A percentile compares a stretch with the other conserved stretches of the same genome.
Conservation (phyloP, 441 rosid species). For the Isatis lusitanica region DNA sequence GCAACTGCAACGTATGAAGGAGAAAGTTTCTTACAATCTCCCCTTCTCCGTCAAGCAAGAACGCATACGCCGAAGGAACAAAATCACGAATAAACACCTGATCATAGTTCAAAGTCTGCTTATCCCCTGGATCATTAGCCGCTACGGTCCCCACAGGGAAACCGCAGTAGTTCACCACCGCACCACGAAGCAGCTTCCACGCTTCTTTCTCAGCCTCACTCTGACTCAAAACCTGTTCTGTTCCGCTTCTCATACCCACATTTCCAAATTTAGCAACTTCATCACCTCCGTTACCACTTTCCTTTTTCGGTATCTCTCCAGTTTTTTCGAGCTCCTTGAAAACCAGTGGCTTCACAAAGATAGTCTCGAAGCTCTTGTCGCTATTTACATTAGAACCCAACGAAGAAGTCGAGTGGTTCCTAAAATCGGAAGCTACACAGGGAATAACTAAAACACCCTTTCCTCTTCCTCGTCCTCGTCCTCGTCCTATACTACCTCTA, state of each 20-base stretch:
- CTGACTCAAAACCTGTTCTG: slow-evolving; percentile 2
- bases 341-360: slow-evolving; percentile 73
- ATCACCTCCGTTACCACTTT: slow-evolving; percentile 15
- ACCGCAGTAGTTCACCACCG: slow-evolving; percentile 76
- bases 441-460: slow-evolving; percentile 82
- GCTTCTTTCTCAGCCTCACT: slow-evolving; percentile 73
- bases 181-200: slow-evolving; percentile 68
- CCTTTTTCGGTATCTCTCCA: slow-evolving; percentile 45
- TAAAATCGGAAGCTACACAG: slow-evolving; percentile 70
- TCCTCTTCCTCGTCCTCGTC: slow-evolving; percentile 22
- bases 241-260: slow-evolving; percentile 48
- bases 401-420: slow-evolving; percentile 75
- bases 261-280: slow-evolving; percentile 45
- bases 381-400: slow-evolving; percentile 59
- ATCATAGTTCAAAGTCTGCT: slow-evolving; percentile 77
- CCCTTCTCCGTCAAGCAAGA: slow-evolving; percentile 81
- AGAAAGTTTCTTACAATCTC: slow-evolving; percentile 89
- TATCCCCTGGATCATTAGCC: slow-evolving; percentile 72
- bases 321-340: slow-evolving; percentile 37
- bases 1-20: slow-evolving; percentile 85
- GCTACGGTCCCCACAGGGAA: slow-evolving; percentile 85
- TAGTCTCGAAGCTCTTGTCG: slow-evolving; percentile 63
- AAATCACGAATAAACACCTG: slow-evolving; percentile 96
- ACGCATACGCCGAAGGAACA: slow-evolving; percentile 84
- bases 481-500: slow-evolving; percentile 27